Percentiles rank a stretch among this genome's conserved stretches.
Conservation (phyloP, 2,329 filamentous ascomycete species). For the Neofusicoccum parvum region DNA sequence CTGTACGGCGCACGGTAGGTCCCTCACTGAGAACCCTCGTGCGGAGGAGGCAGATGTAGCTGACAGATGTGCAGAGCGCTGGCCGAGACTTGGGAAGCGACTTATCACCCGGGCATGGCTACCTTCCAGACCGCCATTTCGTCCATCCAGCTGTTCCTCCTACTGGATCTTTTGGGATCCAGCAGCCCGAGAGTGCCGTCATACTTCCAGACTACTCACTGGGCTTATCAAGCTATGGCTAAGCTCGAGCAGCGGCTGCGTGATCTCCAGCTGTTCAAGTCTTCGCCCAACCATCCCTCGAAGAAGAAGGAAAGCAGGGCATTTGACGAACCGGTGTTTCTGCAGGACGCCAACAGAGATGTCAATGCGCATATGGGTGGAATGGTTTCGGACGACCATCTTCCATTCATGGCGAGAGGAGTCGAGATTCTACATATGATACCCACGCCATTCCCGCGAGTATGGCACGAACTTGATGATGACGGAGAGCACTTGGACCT, state of each 20-base stretch:
- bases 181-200: conserved; percentile 72
- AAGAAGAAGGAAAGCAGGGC: conserved; percentile 31
- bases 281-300: conserved; percentile 54
- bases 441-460: conserved; percentile 74
- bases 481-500: conserved; percentile 83
- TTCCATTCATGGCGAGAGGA: conserved; percentile 85
- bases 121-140: conserved; percentile 73
- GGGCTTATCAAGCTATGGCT: conserved; percentile 83
- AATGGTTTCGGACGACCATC: conserved; percentile 79
- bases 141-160: conserved; percentile 83
- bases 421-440: conserved; percentile 91
- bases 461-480: conserved; percentile 87
- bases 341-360: conserved; percentile 64
- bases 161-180: conserved; percentile 85
- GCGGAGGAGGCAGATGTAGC: not conserved
- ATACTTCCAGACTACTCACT: conserved; percentile 88
- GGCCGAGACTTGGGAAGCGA: conserved; percentile 77
- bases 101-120: conserved; percentile 70
- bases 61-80: conserved; percentile 55
- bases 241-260: conserved; percentile 74
- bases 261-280: conserved; percentile 65
- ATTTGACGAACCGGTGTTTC: conserved; percentile 54
- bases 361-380: conserved; percentile 52
- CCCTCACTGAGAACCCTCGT: not conserved
- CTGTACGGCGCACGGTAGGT: conserved; percentile 80